A percentile compares a stretch with the other conserved stretches of the same genome.
Conservation (phyloP, 1,284 basidiomycete genomes). For the Heterobasidion parviporum region DNA sequence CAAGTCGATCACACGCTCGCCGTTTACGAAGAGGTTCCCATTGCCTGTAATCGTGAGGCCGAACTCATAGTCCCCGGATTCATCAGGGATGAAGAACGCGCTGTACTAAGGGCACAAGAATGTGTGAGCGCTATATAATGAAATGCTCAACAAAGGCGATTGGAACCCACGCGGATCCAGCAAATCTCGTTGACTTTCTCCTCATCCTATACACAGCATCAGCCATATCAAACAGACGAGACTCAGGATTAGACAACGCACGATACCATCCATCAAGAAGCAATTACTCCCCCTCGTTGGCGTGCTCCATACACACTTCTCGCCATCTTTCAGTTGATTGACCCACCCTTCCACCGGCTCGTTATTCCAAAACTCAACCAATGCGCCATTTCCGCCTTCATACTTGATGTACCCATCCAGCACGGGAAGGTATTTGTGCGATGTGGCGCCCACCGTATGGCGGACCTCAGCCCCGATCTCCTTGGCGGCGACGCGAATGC, state of each 20-base stretch:
- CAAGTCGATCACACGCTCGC: conserved; percentile 54
- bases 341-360: conserved; percentile 24
- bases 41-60: conserved; percentile 58
- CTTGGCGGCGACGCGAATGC: conserved; percentile 39
- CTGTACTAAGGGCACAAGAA: conserved; percentile 40
- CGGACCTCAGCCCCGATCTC: conserved; percentile 35
- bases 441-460: conserved; percentile 40
- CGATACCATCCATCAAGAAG: conserved; percentile 31
- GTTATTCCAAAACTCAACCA: conserved; percentile 39
- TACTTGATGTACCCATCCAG: conserved; percentile 30
- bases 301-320: conserved; percentile 25
- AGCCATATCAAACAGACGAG: not conserved
- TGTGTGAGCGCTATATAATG: conserved; percentile 31
- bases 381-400: conserved; percentile 18
- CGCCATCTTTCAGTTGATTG: conserved; percentile 12
- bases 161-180: conserved; percentile 26
- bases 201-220: conserved; percentile 14
- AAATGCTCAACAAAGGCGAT: conserved; percentile 5
- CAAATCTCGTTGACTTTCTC: conserved; percentile 25
- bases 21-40: conserved; percentile 56
- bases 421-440: conserved; percentile 34
- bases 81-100: conserved; percentile 36
- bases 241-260: conserved; percentile 7
- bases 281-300: conserved; percentile 25
- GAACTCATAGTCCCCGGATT: conserved; percentile 55